A percentile compares a stretch with the other conserved stretches of the same genome.
phyloP scores from a whole-genome alignment of 192 early-diverging fungal species.

The Coemansia sp. region DNA sequence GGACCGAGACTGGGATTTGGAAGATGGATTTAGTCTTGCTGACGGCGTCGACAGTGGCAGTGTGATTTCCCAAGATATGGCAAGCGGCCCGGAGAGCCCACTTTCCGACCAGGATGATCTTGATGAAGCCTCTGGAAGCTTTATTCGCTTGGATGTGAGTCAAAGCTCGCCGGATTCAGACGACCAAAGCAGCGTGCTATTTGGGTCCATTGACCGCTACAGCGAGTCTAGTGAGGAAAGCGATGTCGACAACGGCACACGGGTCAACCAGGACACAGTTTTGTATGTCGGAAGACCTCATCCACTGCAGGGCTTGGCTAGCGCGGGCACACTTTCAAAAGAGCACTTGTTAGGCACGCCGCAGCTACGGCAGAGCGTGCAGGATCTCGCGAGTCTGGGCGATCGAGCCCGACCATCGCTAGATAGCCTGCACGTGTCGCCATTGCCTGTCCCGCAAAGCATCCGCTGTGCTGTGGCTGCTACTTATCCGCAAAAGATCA shows the following conservation, averaged over 20 bases:
- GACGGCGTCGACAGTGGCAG: constrained; percentile 16
- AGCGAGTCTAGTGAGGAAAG: constrained; percentile 1
- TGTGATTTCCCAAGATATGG: constrained; percentile 39
- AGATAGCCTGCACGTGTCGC: constrained; percentile 19
- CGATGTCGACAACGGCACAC: constrained; percentile 17
- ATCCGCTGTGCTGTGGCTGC: constrained; percentile 18
- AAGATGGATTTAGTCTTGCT: constrained; percentile 9
- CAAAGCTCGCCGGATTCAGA: not conserved
- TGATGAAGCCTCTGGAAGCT: not conserved
- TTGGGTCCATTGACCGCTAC: not conserved
- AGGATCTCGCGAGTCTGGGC: not conserved
- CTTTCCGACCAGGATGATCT: not conserved
- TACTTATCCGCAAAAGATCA: constrained; percentile 34
- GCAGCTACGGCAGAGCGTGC: not conserved
- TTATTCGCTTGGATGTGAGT: constrained; percentile 1
- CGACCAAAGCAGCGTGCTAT: not conserved
- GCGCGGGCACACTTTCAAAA: not conserved
- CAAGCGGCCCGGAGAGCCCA: constrained; percentile 8
- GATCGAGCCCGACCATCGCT: not conserved
- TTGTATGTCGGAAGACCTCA: constrained; percentile 40
- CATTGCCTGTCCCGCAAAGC: constrained; percentile 21
- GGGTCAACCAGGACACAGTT: constrained; percentile 38
- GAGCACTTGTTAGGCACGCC: not conserved
- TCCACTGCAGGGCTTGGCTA: not conserved
- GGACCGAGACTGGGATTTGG: constrained; percentile 18